Percentiles rank a stretch among this genome's conserved stretches.
These are phyloP conservation scores for Puccinia hordei DNA, from an alignment of 1,284 basidiomycete species.

Conservation along the genomic window DNA sequence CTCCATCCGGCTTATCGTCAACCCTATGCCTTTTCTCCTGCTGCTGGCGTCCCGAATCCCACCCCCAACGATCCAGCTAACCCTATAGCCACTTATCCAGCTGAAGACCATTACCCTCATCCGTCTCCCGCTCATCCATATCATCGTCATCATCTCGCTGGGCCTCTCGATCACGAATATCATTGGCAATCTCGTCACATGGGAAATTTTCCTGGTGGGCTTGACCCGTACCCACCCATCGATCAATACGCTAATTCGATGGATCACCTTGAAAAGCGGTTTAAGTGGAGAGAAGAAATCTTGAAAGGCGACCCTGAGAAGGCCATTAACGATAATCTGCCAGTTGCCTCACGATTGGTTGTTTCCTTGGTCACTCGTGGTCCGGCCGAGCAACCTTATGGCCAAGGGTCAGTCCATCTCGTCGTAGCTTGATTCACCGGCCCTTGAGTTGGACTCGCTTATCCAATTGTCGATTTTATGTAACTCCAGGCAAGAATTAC, in stretches of 20 bases:
- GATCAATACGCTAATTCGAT: slow-evolving; percentile 18
- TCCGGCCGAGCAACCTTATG: slow-evolving; percentile 33
- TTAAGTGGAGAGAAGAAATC: slow-evolving; percentile 44
- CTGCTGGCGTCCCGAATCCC: not conserved
- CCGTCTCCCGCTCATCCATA: not conserved
- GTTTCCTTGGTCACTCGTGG: slow-evolving; percentile 46
- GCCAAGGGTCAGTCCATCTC: slow-evolving; percentile 33
- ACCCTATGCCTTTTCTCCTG: too few relatives aligned
- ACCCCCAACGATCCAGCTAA: not conserved
- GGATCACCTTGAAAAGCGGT: slow-evolving; percentile 16
- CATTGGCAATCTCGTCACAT: not conserved
- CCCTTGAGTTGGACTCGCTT: not conserved
- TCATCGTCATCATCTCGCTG: not conserved
- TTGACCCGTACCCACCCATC: not conserved
- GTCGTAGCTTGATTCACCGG: not conserved
- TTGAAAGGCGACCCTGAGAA: slow-evolving; percentile 44
- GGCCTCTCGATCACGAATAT: not conserved
- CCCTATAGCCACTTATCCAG: not conserved
- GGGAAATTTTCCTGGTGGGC: not conserved
- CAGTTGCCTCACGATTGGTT: slow-evolving; percentile 28
- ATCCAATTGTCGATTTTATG: not conserved
- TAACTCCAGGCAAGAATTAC: slow-evolving; percentile 15
- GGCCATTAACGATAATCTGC: slow-evolving; percentile 29
- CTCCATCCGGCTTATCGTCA: too few relatives aligned
- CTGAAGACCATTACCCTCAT: not conserved